Evolutionary conservation across 345 rosid genomes (phyloP).

Genomic region (Hibiscus trionum): DNA sequence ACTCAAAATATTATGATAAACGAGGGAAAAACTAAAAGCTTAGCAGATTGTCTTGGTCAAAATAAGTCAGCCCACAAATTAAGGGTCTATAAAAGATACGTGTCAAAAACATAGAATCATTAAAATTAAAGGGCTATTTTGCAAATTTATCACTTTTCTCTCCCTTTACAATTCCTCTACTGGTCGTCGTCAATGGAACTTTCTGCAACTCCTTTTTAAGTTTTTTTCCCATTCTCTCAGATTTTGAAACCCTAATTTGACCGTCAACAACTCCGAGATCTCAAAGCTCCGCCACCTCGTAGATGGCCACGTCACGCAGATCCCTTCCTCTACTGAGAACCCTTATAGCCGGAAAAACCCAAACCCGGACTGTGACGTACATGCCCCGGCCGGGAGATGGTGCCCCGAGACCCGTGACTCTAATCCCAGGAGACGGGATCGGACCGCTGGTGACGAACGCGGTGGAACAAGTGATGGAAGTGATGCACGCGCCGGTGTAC

Average conservation of each 20-base stretch:
- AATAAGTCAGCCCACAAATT: background rate
- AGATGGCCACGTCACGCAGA: slow-evolving; percentile 22
- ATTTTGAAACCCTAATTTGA: background rate
- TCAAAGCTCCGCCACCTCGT: too few relatives aligned
- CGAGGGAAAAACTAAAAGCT: too few relatives aligned
- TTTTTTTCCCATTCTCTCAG: background rate
- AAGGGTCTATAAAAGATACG: background rate
- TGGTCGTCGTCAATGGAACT: background rate
- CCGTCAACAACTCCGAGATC: background rate
- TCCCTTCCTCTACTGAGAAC: slow-evolving; percentile 36
- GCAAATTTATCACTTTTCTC: background rate
- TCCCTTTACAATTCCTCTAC: background rate
- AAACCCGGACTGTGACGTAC: slow-evolving; percentile 73
- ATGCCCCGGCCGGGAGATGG: slow-evolving; percentile 99
- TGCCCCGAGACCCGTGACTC: slow-evolving; percentile 71
- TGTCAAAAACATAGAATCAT: background rate
- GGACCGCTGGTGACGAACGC: slow-evolving; percentile 87
- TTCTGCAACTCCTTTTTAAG: background rate
- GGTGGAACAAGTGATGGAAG: slow-evolving; percentile 91
- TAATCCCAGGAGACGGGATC: slow-evolving; percentile 92
- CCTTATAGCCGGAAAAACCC: slow-evolving; percentile 26
- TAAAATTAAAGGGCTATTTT: background rate
- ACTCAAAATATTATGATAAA: too few relatives aligned
- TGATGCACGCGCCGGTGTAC: slow-evolving; percentile 95
- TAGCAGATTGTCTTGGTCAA: background rate